Percentiles rank a stretch among this genome's conserved stretches.
Conservation (phyloP, 345 rosid genomes). For the Eucalyptus curtisii region DNA sequence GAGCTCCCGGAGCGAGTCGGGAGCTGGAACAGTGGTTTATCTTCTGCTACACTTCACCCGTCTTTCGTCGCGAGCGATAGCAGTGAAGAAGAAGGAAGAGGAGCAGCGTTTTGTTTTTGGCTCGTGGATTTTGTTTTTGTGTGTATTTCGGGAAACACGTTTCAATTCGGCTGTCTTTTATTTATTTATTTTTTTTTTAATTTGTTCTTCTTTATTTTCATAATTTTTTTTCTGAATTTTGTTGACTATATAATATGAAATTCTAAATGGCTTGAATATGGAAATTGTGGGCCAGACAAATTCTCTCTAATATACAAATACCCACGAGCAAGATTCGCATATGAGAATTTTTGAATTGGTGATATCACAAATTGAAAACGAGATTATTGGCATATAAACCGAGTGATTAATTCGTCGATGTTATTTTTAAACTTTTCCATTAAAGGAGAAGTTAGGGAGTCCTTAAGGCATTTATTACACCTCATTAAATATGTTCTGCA, state of each 20-base stretch:
- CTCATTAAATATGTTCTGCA: background rate
- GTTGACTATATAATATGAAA: background rate
- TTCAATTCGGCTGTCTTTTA: background rate
- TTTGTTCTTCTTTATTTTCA: background rate
- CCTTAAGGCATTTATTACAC: background rate
- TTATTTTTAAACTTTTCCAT: background rate
- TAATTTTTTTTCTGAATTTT: background rate
- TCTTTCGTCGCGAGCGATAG: background rate
- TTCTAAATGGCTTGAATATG: background rate
- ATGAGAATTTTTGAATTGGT: fast-evolving
- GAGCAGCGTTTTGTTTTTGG: background rate
- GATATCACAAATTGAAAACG: background rate
- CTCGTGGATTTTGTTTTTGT: background rate
- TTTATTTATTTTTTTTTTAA: background rate
- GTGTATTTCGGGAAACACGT: background rate
- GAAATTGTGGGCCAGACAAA: background rate
- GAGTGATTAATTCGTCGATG: fast-evolving
- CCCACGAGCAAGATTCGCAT: background rate
- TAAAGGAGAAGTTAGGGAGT: background rate
- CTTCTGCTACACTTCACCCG: background rate
- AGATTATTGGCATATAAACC: background rate
- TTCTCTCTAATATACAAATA: background rate
- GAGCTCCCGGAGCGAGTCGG: background rate
- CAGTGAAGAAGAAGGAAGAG: background rate
- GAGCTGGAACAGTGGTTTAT: background rate